A percentile compares a stretch with the other conserved stretches of the same genome.
phyloP scores from a whole-genome alignment of 164 flowering plant species.

The Platanus orientalis region DNA sequence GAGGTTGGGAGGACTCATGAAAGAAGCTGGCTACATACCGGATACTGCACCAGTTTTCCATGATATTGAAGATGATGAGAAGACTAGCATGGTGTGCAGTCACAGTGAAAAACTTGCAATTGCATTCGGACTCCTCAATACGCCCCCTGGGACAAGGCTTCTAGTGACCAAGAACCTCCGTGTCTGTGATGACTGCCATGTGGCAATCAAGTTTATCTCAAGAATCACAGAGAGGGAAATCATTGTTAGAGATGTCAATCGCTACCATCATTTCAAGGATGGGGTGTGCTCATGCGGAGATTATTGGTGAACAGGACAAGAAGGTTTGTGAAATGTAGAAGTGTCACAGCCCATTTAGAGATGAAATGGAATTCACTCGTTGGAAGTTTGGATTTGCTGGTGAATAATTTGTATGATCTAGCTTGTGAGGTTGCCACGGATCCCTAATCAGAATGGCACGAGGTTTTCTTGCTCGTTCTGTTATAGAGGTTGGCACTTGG shows the following conservation, averaged over 20 bases:
- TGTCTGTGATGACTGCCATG: slow-evolving; percentile 55
- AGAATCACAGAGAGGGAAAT: slow-evolving; percentile 44
- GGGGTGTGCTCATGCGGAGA: slow-evolving; percentile 51
- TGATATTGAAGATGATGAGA: slow-evolving; percentile 56
- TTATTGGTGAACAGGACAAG: slow-evolving; percentile 29
- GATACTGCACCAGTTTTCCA: slow-evolving; percentile 35
- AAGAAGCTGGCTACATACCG: slow-evolving; percentile 45
- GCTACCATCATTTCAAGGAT: slow-evolving; percentile 47
- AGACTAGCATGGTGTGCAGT: slow-evolving; percentile 24
- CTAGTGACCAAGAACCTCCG: slow-evolving; percentile 44
- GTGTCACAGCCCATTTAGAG: no score
- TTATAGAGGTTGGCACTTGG: no score
- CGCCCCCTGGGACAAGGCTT: slow-evolving; percentile 36
- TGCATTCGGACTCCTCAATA: slow-evolving; percentile 48
- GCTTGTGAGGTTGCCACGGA: no score
- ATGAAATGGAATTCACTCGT: no score
- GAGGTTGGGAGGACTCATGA: slow-evolving; percentile 25
- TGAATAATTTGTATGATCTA: no score
- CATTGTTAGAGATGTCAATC: slow-evolving; percentile 40
- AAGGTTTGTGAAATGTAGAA: no score
- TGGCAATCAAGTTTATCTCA: slow-evolving; percentile 42
- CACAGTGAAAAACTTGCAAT: slow-evolving; percentile 54
- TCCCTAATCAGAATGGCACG: no score
- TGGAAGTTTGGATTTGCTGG: no score
- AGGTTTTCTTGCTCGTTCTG: no score